A percentile compares a stretch with the other conserved stretches of the same genome.
Conservation (phyloP, 305 asterid genomes). For the Andrographis paniculata region DNA sequence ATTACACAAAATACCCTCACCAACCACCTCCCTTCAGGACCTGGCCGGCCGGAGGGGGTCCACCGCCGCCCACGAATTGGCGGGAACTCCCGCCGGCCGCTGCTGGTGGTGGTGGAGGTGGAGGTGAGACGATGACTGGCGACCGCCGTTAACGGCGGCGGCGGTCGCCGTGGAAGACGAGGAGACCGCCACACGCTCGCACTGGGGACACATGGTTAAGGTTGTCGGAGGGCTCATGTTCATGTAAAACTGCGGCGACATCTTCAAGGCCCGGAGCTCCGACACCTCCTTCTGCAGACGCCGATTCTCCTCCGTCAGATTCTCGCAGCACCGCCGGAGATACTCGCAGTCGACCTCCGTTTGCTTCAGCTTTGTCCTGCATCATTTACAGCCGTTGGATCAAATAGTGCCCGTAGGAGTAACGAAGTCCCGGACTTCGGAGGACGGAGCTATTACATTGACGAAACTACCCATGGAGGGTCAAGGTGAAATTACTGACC, state of each 20-base stretch:
- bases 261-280: slow-evolving; percentile 78
- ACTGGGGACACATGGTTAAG: slow-evolving; percentile 94
- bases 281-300: slow-evolving; percentile 79
- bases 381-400: slow-evolving; percentile 4
- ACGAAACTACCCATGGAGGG: slow-evolving; percentile 24
- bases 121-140: too few species aligned
- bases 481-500: slow-evolving; percentile 37
- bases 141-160: not conserved
- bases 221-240: slow-evolving; percentile 95
- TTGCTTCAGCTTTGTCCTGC: slow-evolving; percentile 96
- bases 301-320: slow-evolving; percentile 72
- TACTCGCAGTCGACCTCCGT: slow-evolving; percentile 94
- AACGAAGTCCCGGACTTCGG: too few species aligned
- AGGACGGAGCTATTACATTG: not conserved
- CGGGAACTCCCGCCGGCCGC: too few species aligned
- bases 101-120: slow-evolving; percentile 30
- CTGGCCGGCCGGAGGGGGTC: too few species aligned
- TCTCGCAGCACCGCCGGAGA: slow-evolving; percentile 79
- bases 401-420: too few species aligned
- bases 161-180: slow-evolving; percentile 9
- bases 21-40: too few species aligned
- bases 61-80: too few species aligned
- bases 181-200: slow-evolving; percentile 67
- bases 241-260: slow-evolving; percentile 83
- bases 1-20: too few species aligned